Percentiles rank a stretch among this genome's conserved stretches.
Conservation (phyloP, 1,139 yeast genomes). For the Yamadazyma mexicana region DNA sequence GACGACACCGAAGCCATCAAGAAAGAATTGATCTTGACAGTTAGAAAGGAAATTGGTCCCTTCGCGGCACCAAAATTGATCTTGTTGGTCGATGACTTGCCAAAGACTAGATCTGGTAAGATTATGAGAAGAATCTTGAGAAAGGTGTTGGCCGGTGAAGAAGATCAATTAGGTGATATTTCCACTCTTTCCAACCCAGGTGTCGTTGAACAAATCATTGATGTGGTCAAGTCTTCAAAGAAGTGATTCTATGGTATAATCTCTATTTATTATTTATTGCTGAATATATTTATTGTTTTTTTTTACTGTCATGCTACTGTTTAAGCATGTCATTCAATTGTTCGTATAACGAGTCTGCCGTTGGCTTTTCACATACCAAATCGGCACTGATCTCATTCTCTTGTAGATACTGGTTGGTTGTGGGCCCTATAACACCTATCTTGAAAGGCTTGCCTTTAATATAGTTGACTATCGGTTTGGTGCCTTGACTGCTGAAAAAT, state of each 20-base stretch:
- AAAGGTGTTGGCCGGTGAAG: conserved; percentile 76
- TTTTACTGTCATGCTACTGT: conserved; percentile 8
- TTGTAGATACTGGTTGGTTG: conserved; percentile 68
- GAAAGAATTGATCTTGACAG: conserved; percentile 70
- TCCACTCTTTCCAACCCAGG: conserved; percentile 77
- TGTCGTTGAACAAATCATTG: conserved; percentile 64
- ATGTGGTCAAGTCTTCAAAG: conserved; percentile 47
- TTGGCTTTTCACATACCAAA: conserved; percentile 72
- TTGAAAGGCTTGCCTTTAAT: conserved; percentile 30
- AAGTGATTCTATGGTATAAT: conserved; percentile 12
- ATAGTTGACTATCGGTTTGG: conserved; percentile 56
- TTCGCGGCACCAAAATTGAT: conserved; percentile 80
- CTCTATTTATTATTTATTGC: conserved; percentile 4
- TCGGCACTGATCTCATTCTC: conserved; percentile 55
- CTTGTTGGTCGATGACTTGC: conserved; percentile 71
- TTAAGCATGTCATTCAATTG: conserved; percentile 21
- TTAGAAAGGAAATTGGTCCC: conserved; percentile 79
- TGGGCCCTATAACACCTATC: conserved; percentile 90
- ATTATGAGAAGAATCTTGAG: conserved; percentile 82
- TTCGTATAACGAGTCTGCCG: conserved; percentile 56
- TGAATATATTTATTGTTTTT: conserved; percentile 5
- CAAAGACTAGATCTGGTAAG: conserved; percentile 83
- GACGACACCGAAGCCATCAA: conserved; percentile 57
- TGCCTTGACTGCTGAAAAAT: conserved; percentile 91
- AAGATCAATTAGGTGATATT: conserved; percentile 75